A percentile compares a stretch with the other conserved stretches of the same genome.
Conservation (phyloP, 83 land plant species). For the Larix sibirica region DNA sequence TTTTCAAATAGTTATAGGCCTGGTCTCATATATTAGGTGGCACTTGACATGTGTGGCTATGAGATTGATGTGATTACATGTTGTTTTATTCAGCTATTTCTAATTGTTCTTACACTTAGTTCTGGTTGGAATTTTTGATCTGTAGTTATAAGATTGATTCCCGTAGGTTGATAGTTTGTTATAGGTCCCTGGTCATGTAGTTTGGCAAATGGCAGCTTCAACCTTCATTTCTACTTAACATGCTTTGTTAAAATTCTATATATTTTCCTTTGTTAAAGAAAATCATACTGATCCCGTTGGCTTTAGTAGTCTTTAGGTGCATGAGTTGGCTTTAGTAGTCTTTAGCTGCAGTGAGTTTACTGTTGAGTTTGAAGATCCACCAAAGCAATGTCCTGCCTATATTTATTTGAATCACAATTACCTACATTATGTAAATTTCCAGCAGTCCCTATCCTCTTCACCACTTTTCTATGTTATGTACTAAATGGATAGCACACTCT, state of each 20-base stretch:
- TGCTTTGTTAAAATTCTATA: not conserved
- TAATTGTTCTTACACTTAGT: no score
- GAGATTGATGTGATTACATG: not conserved
- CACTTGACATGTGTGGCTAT: not conserved
- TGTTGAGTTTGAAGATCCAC: no score
- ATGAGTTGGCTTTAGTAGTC: not conserved
- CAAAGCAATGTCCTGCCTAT: no score
- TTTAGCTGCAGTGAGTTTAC: not conserved
- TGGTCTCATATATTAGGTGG: not conserved
- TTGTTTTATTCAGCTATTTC: no score
- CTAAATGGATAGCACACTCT: no score
- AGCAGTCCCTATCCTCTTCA: no score
- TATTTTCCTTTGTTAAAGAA: not conserved
- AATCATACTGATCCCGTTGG: not conserved
- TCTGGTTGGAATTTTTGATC: no score
- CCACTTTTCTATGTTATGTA: no score
- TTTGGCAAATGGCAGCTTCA: not conserved
- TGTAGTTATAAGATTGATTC: no score
- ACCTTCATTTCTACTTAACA: not conserved
- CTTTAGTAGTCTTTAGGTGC: not conserved
- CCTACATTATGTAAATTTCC: no score
- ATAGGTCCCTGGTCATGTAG: not conserved
- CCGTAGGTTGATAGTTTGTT: not conserved
- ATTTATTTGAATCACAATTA: no score
- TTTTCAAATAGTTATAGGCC: no score